Conservation (phyloP, 352 stramenopile genomes). For the Globisporangium middletonii region DNA sequence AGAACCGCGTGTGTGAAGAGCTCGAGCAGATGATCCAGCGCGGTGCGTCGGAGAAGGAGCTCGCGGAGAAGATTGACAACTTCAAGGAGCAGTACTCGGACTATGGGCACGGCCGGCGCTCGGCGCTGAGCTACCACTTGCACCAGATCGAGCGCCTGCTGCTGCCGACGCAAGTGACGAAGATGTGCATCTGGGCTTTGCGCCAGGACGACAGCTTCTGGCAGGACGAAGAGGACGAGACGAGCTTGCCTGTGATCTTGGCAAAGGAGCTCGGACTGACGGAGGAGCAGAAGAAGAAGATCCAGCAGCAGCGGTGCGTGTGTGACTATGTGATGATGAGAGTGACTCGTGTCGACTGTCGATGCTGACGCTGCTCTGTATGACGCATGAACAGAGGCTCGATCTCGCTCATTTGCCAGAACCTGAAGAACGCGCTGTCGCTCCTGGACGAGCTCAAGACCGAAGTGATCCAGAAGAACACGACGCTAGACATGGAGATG, state of each 20-base stretch:
- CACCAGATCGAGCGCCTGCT: conserved; percentile 92
- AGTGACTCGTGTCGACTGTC: background rate
- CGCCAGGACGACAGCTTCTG: conserved; percentile 89
- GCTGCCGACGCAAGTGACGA: conserved; percentile 92
- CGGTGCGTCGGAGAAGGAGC: conserved; percentile 74
- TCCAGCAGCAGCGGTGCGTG: conserved; percentile 86
- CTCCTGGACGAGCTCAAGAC: conserved; percentile 87
- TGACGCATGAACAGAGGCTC: conserved; percentile 22
- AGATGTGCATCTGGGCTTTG: conserved; percentile 90
- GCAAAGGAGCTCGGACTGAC: conserved; percentile 86
- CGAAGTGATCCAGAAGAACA: conserved; percentile 88
- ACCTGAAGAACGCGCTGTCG: conserved; percentile 81
- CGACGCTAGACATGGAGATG: conserved; percentile 92
- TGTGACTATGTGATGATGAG: background rate
- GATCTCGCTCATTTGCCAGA: conserved; percentile 82
- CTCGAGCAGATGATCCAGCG: conserved; percentile 80
- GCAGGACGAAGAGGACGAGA: conserved; percentile 86
- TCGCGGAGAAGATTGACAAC: conserved; percentile 94
- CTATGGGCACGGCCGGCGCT: conserved; percentile 89
- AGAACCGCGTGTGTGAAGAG: conserved; percentile 79
- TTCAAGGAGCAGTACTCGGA: conserved; percentile 91
- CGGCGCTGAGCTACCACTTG: conserved; percentile 85
- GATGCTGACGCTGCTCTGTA: background rate
- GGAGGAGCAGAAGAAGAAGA: conserved; percentile 91
- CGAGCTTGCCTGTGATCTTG: conserved; percentile 86